Conservation (phyloP, 345 rosid genomes). For the Citrus reticulata region DNA sequence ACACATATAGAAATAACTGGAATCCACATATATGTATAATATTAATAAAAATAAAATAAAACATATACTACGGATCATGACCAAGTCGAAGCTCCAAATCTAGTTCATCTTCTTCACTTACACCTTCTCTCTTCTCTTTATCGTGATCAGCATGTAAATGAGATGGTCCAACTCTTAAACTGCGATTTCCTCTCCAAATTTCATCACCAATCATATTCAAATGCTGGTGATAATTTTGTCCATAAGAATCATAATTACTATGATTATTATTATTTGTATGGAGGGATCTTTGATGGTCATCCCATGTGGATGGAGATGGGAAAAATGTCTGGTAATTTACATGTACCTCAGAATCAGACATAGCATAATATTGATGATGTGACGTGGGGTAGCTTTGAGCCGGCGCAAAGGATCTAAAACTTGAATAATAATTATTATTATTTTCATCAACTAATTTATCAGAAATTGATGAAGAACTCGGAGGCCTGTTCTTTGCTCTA, state of each 20-base stretch:
- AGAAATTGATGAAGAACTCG: slow-evolving; percentile 13
- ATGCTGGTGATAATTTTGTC: slow-evolving; percentile 16
- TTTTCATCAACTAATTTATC: slow-evolving; percentile 17
- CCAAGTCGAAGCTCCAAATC: slow-evolving; percentile 98
- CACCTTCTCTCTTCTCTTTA: slow-evolving; percentile 16
- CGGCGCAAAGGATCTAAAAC: slow-evolving; percentile 22
- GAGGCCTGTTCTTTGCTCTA: slow-evolving; percentile 50
- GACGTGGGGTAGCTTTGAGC: slow-evolving; percentile 20
- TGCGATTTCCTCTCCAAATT: slow-evolving; percentile 40
- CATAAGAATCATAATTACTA: slow-evolving; percentile 13
- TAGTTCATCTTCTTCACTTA: slow-evolving; percentile 52
- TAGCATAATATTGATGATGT: slow-evolving; percentile 17
- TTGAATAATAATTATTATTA: not conserved
- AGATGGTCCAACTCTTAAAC: slow-evolving; percentile 51
- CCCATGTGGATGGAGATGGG: slow-evolving; percentile 26
- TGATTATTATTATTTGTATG: slow-evolving; percentile 21
- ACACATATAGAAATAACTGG: not conserved
- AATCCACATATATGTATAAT: not conserved
- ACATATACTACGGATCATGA: slow-evolving; percentile 27
- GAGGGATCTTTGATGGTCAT: slow-evolving; percentile 10
- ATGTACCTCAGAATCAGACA: slow-evolving; percentile 18
- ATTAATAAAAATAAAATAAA: too few relatives aligned
- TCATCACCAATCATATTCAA: slow-evolving; percentile 26
- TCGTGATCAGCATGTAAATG: slow-evolving; percentile 15
- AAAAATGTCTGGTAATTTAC: slow-evolving; percentile 30